A percentile compares a stretch with the other conserved stretches of the same genome.
These are phyloP conservation scores for Scopulariopsis brevicaulis DNA, from an alignment of 2,329 filamentous ascomycete species.

Conservation along the genomic window DNA sequence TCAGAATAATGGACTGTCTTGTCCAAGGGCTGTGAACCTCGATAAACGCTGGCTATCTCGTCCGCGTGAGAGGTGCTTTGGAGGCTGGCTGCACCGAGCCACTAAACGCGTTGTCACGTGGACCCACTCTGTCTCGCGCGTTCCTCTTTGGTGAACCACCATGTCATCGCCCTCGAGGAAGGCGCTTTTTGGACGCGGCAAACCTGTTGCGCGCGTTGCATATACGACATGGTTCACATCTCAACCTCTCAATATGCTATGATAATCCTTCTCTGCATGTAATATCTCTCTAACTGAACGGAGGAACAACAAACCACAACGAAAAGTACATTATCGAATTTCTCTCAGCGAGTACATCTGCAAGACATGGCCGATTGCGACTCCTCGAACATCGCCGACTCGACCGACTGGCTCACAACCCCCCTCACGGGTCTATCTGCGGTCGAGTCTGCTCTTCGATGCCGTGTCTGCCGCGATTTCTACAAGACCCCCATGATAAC, in stretches of 20 bases:
- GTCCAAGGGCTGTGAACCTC: not conserved
- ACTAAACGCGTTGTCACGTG: not conserved
- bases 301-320: not conserved
- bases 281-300: no score
- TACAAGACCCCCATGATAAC: constrained; percentile 92
- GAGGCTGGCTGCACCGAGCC: not conserved
- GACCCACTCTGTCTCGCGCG: not conserved
- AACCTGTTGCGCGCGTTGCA: no score
- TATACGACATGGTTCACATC: no score
- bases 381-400: constrained; percentile 49
- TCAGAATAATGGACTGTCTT: not conserved
- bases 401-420: constrained; percentile 76
- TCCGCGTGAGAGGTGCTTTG: no score
- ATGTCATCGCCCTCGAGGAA: no score
- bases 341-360: not conserved
- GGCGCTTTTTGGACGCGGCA: no score
- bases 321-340: not conserved
- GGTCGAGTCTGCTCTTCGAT: constrained; percentile 79
- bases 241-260: no score
- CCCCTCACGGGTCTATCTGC: constrained; percentile 52
- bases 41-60: no score
- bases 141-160: no score
- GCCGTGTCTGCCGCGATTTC: constrained; percentile 97
- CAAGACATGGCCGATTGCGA: constrained; percentile 19
- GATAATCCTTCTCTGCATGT: no score